Conservation (phyloP, 2,329 filamentous ascomycete species). For the Penicillium sp. region DNA sequence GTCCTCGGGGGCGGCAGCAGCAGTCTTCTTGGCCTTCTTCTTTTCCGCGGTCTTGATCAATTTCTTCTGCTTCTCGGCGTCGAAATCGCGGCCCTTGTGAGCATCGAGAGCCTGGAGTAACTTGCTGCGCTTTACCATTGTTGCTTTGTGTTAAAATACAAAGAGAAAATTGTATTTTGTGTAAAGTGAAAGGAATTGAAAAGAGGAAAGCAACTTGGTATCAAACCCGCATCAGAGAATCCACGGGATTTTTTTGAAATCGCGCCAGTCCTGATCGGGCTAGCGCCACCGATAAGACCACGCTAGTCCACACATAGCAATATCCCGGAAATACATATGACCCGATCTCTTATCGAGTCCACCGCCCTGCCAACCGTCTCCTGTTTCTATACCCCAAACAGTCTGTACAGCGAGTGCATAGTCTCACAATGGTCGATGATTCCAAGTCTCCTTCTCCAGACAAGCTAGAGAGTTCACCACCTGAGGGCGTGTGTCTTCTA, state of each 20-base stretch:
- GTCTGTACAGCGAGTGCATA: slow-evolving; percentile 1
- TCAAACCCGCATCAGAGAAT: slow-evolving; percentile 18
- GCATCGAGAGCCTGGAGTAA: slow-evolving; percentile 58
- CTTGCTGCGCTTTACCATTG: slow-evolving; percentile 56
- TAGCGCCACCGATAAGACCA: slow-evolving; percentile 24
- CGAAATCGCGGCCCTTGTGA: slow-evolving; percentile 63
- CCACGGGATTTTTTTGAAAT: slow-evolving; percentile 37
- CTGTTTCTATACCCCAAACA: background rate
- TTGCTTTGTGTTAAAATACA: slow-evolving; percentile 12
- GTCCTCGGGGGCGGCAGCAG: slow-evolving; percentile 25
- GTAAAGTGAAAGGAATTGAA: slow-evolving; percentile 8
- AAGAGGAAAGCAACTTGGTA: slow-evolving; percentile 12
- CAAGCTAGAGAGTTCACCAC: slow-evolving; percentile 14
- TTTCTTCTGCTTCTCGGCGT: slow-evolving; percentile 74
- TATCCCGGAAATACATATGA: slow-evolving; percentile 24
- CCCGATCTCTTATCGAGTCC: slow-evolving; percentile 26
- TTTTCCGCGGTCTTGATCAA: slow-evolving; percentile 52
- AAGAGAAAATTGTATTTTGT: slow-evolving; percentile 8
- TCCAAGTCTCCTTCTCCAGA: slow-evolving; percentile 16
- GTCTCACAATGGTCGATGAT: slow-evolving; percentile 23
- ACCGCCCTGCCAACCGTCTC: background rate
- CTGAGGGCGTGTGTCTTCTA: slow-evolving; percentile 20
- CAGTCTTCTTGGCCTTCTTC: slow-evolving; percentile 37
- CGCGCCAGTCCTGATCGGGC: slow-evolving; percentile 18
- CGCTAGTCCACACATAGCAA: slow-evolving; percentile 6